Conservation (phyloP, 371 early-diverging fungal species). For the Saksenaea vasiformis region DNA sequence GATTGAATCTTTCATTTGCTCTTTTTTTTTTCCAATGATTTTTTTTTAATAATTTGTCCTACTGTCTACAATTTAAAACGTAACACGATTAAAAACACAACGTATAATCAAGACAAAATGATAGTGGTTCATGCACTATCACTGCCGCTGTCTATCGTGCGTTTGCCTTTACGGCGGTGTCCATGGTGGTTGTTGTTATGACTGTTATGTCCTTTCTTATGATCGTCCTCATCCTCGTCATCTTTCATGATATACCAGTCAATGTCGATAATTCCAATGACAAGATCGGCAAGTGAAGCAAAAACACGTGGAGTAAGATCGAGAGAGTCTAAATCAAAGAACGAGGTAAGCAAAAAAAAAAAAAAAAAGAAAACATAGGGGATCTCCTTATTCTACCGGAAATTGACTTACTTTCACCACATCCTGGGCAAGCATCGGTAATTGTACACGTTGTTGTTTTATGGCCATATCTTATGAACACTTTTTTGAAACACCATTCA, state of each 20-base stretch:
- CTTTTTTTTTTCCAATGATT: not conserved
- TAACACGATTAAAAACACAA: not conserved
- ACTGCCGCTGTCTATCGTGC: not conserved
- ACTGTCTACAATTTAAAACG: not conserved
- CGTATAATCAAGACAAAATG: not conserved
- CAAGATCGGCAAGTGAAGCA: conserved; percentile 44
- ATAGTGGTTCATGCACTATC: not conserved
- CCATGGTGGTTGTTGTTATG: too few species aligned
- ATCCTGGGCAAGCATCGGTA: conserved; percentile 40
- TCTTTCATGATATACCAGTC: conserved; percentile 47
- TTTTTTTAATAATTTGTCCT: not conserved
- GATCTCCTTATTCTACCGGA: not conserved
- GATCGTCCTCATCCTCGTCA: not conserved
- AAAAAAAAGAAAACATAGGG: too few species aligned
- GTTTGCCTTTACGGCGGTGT: not conserved
- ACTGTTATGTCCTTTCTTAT: not conserved
- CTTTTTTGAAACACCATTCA: conserved; percentile 40
- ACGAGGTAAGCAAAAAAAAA: not conserved
- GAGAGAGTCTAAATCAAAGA: conserved; percentile 27
- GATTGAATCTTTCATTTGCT: too few species aligned
- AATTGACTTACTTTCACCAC: conserved; percentile 26
- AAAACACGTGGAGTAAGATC: conserved; percentile 70
- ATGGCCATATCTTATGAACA: conserved; percentile 24
- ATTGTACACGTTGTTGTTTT: conserved; percentile 31
- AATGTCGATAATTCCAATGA: conserved; percentile 54